Conservation (phyloP, 2,329 filamentous ascomycete species). For the Paramyrothecium roridum region DNA sequence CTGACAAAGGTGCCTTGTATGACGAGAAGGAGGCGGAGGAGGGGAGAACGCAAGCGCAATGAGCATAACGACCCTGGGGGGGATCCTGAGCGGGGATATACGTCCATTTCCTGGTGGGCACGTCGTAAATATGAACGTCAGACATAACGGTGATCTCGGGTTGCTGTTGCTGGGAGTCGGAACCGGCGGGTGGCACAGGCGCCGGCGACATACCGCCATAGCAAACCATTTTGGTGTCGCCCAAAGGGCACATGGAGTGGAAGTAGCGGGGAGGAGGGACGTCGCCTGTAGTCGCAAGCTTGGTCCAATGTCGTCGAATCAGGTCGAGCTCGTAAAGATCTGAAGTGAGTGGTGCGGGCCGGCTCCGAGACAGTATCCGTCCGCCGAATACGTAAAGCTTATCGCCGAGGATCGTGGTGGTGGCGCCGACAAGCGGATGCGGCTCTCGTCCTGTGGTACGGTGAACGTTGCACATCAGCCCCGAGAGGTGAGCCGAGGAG, state of each 20-base stretch:
- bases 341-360: constrained; percentile 76
- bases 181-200: constrained; percentile 42
- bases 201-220: constrained; percentile 97
- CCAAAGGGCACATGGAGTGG: constrained; percentile 89
- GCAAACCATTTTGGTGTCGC: constrained; percentile 94
- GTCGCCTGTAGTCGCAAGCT: constrained; percentile 79
- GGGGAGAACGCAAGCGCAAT: constrained; percentile 89
- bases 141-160: constrained; percentile 96
- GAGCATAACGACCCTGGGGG: constrained; percentile 92
- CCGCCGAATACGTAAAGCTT: constrained; percentile 97
- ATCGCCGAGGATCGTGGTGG: constrained; percentile 91
- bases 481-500: constrained; percentile 58
- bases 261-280: constrained; percentile 92
- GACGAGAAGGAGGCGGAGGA: constrained; percentile 87
- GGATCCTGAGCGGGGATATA: constrained; percentile 76
- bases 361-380: constrained; percentile 77
- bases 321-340: constrained; percentile 93
- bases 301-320: constrained; percentile 88
- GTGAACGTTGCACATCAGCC: constrained; percentile 69
- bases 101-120: constrained; percentile 78
- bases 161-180: constrained; percentile 49
- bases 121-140: constrained; percentile 94
- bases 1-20: constrained; percentile 76
- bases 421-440: constrained; percentile 87
- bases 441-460: constrained; percentile 90